phyloP scores from a whole-genome alignment of 2,329 filamentous ascomycete species.

The Fusarium tuaranense region DNA sequence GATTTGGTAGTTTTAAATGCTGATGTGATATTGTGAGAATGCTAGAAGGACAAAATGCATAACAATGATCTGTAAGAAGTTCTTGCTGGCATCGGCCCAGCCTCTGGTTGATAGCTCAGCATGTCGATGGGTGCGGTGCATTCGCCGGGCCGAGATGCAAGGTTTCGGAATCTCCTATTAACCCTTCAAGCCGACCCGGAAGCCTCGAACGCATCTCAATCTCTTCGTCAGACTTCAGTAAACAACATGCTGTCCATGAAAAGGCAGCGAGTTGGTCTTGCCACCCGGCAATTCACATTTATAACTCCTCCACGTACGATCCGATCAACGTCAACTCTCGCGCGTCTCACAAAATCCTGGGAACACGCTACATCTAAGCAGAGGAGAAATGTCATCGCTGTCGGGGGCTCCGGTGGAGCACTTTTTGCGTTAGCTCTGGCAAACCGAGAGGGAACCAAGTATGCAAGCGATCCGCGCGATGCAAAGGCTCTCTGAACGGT shows the following conservation, averaged over 20 bases:
- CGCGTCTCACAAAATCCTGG: not conserved
- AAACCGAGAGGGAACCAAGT: not conserved
- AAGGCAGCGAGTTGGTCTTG: not conserved
- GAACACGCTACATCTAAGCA: not conserved
- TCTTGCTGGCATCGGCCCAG: not conserved
- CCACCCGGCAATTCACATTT: not conserved
- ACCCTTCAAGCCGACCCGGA: not conserved
- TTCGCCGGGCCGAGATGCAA: not conserved
- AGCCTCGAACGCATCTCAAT: not conserved
- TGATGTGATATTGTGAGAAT: not conserved
- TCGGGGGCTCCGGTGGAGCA: not conserved
- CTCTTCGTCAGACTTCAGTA: not conserved
- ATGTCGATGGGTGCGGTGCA: not conserved
- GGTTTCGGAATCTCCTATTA: not conserved
- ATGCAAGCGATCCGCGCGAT: conserved; percentile 3
- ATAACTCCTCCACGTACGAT: not conserved
- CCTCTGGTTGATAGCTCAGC: not conserved
- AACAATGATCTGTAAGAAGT: not conserved
- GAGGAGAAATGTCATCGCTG: not conserved
- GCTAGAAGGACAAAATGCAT: not conserved
- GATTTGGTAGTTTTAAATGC: not conserved
- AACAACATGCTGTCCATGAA: not conserved
- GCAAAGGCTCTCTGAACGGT: conserved; percentile 8
- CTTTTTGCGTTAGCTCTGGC: not conserved
- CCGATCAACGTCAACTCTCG: not conserved